Evolutionary conservation across 1,139 yeast genomes (phyloP).

Genomic region (Yamadazyma triangularis): DNA sequence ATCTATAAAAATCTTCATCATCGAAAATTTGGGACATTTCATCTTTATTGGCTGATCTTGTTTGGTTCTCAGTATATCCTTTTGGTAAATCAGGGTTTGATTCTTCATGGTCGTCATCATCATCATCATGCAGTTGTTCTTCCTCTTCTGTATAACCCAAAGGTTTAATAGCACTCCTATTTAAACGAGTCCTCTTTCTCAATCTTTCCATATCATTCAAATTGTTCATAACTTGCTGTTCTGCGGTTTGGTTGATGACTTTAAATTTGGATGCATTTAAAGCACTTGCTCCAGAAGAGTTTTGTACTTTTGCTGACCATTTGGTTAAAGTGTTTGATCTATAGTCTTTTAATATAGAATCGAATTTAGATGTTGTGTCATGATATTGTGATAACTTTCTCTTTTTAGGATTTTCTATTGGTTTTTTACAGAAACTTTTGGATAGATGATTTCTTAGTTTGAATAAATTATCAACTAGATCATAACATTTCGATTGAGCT

Average conservation of each 20-base stretch:
- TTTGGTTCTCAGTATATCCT: constrained; percentile 16
- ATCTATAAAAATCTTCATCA: constrained; percentile 92
- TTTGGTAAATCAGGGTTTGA: constrained; percentile 32
- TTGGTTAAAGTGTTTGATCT: constrained; percentile 67
- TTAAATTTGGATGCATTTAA: constrained; percentile 75
- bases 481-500: constrained; percentile 36
- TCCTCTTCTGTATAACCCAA: constrained; percentile 45
- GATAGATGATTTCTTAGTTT: constrained; percentile 42
- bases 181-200: constrained; percentile 73
- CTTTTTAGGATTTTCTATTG: constrained; percentile 38
- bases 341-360: constrained; percentile 48
- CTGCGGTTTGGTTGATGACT: constrained; percentile 82
- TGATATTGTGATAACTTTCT: constrained; percentile 49
- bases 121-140: constrained; percentile 14
- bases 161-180: constrained; percentile 64
- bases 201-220: constrained; percentile 81
- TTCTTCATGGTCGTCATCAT: constrained; percentile 18
- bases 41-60: constrained; percentile 16
- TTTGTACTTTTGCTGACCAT: constrained; percentile 88
- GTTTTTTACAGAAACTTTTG: constrained; percentile 26
- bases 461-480: constrained; percentile 43
- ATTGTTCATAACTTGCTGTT: constrained; percentile 75
- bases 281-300: constrained; percentile 83
- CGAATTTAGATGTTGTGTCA: constrained; percentile 45
- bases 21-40: constrained; percentile 68